Conservation (phyloP, 306 rosid species). For the Astragalus glycyphyllos region DNA sequence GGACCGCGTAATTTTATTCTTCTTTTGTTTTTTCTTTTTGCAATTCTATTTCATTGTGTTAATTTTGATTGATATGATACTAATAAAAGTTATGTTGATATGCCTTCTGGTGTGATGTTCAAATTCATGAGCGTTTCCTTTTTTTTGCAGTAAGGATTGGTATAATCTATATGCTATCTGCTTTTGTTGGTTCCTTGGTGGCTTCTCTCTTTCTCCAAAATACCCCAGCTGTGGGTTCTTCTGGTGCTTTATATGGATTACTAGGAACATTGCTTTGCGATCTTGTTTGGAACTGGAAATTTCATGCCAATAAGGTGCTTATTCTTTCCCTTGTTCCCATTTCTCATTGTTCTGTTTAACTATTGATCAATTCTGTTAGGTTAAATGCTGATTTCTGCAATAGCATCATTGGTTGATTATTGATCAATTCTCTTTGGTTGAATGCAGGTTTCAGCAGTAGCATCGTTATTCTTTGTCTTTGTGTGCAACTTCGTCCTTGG, state of each 20-base stretch:
- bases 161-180: slow-evolving; percentile 75
- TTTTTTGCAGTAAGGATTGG: slow-evolving; percentile 73
- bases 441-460: slow-evolving; percentile 69
- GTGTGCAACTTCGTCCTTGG: slow-evolving; percentile 75
- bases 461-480: slow-evolving; percentile 55
- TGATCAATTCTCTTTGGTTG: slow-evolving; percentile 40
- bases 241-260: slow-evolving; percentile 83
- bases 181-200: slow-evolving; percentile 75
- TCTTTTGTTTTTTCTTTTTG: neutral
- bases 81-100: slow-evolving; percentile 7
- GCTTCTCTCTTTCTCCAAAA: slow-evolving; percentile 84
- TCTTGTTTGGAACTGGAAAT: slow-evolving; percentile 72
- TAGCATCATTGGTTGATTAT: slow-evolving; percentile 50
- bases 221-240: slow-evolving; percentile 72
- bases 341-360: slow-evolving; percentile 30
- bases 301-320: slow-evolving; percentile 69
- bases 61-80: slow-evolving; percentile 21
- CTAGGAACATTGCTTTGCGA: slow-evolving; percentile 79
- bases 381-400: slow-evolving; percentile 64
- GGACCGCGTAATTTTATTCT: slow-evolving; percentile 62
- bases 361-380: slow-evolving; percentile 33
- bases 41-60: slow-evolving; percentile 18
- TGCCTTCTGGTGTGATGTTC: slow-evolving; percentile 20
- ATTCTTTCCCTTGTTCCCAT: slow-evolving; percentile 15
- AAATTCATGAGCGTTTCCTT: slow-evolving; percentile 34